phyloP scores from a whole-genome alignment of 1,284 basidiomycete species.

The Xanthoconium separans region DNA sequence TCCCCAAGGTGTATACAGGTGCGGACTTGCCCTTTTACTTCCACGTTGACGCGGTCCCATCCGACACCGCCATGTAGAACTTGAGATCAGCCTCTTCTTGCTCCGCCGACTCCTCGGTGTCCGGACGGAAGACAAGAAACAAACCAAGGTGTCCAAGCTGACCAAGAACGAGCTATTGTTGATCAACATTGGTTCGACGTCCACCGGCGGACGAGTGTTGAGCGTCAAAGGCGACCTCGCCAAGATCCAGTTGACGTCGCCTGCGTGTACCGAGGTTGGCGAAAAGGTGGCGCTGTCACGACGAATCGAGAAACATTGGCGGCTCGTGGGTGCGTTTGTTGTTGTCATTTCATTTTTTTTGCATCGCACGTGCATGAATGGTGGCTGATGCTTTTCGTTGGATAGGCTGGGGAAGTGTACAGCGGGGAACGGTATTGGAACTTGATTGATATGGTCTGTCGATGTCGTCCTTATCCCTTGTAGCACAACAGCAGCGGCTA shows the following conservation, averaged over 20 bases:
- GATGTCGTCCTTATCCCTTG: neutral
- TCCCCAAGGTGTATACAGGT: conserved; percentile 94
- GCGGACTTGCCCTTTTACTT: conserved; percentile 18
- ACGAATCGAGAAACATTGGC: conserved; percentile 98
- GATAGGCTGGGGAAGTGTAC: conserved; percentile 57
- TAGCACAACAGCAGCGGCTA: neutral
- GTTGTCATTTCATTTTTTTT: neutral
- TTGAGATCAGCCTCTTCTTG: conserved; percentile 91
- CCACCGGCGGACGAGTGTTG: conserved; percentile 89
- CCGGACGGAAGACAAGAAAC: conserved; percentile 97
- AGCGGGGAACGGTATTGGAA: conserved; percentile 55
- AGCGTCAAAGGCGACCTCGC: conserved; percentile 91
- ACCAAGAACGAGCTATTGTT: conserved; percentile 91
- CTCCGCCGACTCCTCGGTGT: conserved; percentile 96
- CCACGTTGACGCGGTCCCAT: neutral
- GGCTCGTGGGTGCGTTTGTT: conserved; percentile 66
- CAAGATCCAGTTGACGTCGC: conserved; percentile 88
- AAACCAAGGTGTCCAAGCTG: conserved; percentile 93
- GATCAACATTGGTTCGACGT: conserved; percentile 94
- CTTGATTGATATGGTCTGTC: conserved; percentile 38
- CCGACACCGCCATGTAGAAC: conserved; percentile 44
- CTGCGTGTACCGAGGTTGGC: conserved; percentile 91
- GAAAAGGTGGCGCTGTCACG: conserved; percentile 94
- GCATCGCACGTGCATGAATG: neutral
- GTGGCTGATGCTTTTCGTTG: neutral